Conservation (phyloP, 257 asterid genomes). For the Solanum peruvianum region DNA sequence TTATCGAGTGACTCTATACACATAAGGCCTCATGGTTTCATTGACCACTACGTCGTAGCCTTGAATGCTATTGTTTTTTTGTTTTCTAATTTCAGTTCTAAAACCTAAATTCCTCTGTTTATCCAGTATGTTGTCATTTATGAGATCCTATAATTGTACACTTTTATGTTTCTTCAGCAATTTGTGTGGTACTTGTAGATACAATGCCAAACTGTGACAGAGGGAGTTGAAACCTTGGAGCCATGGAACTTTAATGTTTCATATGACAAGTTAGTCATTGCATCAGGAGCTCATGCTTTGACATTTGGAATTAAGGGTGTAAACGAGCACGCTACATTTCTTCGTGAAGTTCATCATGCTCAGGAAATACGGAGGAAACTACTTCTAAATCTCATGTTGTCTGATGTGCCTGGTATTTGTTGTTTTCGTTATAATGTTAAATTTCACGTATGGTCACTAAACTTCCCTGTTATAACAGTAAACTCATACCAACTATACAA, state of each 20-base stretch:
- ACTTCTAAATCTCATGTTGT: constrained; percentile 81
- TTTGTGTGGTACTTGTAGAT: constrained; percentile 22
- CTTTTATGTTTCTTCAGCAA: not conserved
- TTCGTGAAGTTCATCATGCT: constrained; percentile 97
- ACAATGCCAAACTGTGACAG: constrained; percentile 67
- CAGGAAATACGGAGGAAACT: constrained; percentile 90
- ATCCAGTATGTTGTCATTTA: not conserved
- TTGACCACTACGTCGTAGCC: not conserved
- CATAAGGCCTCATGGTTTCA: not conserved
- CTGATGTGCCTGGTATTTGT: constrained; percentile 77
- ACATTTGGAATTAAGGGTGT: constrained; percentile 96
- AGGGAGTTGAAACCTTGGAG: constrained; percentile 41
- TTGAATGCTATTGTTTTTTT: not conserved
- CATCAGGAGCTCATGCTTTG: constrained; percentile 87
- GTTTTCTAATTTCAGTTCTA: not conserved
- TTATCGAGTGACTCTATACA: not conserved
- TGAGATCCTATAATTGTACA: not conserved
- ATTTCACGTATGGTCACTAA: not conserved
- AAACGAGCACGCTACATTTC: constrained; percentile 67
- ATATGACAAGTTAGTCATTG: constrained; percentile 83
- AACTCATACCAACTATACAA: not conserved
- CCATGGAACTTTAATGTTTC: constrained; percentile 73
- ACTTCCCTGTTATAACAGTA: not conserved
- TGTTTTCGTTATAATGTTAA: not conserved
- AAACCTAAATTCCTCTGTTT: not conserved